Conservation (phyloP, 371 early-diverging fungal species). For the Mucor irregularis region DNA sequence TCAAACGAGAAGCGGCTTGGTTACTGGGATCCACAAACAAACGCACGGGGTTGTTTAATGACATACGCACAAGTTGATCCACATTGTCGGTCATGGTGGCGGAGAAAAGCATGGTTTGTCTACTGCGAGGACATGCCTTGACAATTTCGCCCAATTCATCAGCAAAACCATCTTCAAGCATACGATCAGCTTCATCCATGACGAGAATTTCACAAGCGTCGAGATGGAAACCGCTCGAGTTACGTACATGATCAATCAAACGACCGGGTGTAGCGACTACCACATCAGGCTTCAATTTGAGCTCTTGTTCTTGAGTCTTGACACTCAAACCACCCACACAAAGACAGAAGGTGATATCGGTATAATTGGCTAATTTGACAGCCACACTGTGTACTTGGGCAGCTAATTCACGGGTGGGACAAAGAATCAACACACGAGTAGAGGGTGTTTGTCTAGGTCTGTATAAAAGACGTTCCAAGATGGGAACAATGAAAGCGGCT, state of each 20-base stretch:
- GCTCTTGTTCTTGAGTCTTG: conserved; percentile 90
- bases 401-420: conserved; percentile 99
- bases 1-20: conserved; percentile 75
- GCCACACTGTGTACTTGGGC: conserved; percentile 96
- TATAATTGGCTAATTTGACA: conserved; percentile 82
- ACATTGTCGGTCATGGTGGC: conserved; percentile 99
- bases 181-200: conserved; percentile 99
- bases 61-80: conserved; percentile 92
- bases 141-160: conserved; percentile 97
- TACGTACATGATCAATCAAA: conserved; percentile 97
- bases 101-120: conserved; percentile 99
- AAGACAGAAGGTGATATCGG: conserved; percentile 85
- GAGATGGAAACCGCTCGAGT: conserved; percentile 86
- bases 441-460: conserved; percentile 79
- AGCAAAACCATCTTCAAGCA: conserved; percentile 99
- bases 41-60: conserved; percentile 86
- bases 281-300: conserved; percentile 92
- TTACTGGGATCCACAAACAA: conserved; percentile 87
- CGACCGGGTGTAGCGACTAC: conserved; percentile 99
- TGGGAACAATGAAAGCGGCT: conserved; percentile 97
- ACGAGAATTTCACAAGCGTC: conserved; percentile 96
- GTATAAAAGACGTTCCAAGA: conserved; percentile 92
- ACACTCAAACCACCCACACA: conserved; percentile 94
- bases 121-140: conserved; percentile 81
- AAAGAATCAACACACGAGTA: conserved; percentile 94